Evolutionary conservation across 2,329 filamentous ascomycete genomes (phyloP).

Genomic region (Orbilia javanica): DNA sequence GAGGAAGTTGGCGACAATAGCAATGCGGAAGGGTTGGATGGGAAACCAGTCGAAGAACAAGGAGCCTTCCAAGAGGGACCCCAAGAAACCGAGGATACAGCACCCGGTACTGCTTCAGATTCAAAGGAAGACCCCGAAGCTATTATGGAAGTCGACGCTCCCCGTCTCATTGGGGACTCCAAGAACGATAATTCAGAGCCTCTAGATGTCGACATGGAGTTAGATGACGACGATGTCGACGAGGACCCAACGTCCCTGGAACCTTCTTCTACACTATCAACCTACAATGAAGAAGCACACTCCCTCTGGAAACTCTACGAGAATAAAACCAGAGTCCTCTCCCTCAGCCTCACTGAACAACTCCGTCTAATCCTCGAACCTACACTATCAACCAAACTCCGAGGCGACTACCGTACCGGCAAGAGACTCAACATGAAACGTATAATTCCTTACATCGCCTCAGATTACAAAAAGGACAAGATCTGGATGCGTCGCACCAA

Average conservation of each 20-base stretch:
- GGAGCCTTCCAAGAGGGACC: slow-evolving; percentile 37
- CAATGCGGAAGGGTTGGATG: slow-evolving; percentile 64
- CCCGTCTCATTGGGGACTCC: slow-evolving; percentile 30
- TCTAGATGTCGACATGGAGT: slow-evolving; percentile 43
- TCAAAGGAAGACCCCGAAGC: slow-evolving; percentile 43
- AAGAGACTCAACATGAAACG: slow-evolving; percentile 99
- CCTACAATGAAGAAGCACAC: slow-evolving; percentile 71
- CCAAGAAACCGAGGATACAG: slow-evolving; percentile 14
- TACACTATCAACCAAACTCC: slow-evolving; percentile 94
- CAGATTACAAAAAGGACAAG: slow-evolving; percentile 98
- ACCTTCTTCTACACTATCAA: not conserved
- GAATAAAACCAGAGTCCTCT: slow-evolving; percentile 83
- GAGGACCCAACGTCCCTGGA: not conserved
- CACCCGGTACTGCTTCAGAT: slow-evolving; percentile 10
- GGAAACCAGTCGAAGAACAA: slow-evolving; percentile 60
- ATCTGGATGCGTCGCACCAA: slow-evolving; percentile 98
- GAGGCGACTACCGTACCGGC: slow-evolving; percentile 94
- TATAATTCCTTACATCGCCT: slow-evolving; percentile 99
- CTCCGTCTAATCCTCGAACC: slow-evolving; percentile 94
- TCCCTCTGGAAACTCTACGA: slow-evolving; percentile 89
- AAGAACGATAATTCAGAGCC: slow-evolving; percentile 25
- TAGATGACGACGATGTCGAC: slow-evolving; percentile 27
- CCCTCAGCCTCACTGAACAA: slow-evolving; percentile 90
- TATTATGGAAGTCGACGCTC: slow-evolving; percentile 32
- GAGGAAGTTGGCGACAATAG: slow-evolving; percentile 63